These are phyloP conservation scores for Cubamyces sp. DNA, from an alignment of 768 basidiomycete species.

Conservation along the genomic window DNA sequence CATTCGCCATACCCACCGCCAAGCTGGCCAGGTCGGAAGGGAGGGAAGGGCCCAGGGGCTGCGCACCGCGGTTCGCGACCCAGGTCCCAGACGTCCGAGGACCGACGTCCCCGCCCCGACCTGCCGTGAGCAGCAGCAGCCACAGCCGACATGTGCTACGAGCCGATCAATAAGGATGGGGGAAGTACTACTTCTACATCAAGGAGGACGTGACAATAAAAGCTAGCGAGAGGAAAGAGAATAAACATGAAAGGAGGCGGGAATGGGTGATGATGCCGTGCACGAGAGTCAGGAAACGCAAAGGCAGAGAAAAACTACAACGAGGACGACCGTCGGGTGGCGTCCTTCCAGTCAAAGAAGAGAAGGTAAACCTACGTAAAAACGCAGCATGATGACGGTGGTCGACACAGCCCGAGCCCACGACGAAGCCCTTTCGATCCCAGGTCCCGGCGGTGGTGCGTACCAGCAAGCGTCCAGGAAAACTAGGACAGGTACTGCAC, in stretches of 20 bases:
- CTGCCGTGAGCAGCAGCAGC: not conserved
- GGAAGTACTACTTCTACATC: conserved; percentile 26
- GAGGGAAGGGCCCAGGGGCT: no score
- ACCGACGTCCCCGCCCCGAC: not conserved
- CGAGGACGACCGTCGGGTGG: not conserved
- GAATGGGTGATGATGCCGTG: not conserved
- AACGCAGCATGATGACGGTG: not conserved
- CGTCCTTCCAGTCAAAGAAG: not conserved
- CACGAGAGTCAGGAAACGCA: conserved; percentile 6
- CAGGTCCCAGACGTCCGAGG: no score
- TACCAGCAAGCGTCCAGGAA: conserved; percentile 1
- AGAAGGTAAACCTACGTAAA: not conserved
- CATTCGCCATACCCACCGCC: conserved; percentile 5
- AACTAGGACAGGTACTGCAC: conserved; percentile 40
- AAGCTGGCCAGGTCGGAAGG: no score
- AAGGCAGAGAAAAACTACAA: conserved; percentile 2
- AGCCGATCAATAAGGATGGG: conserved; percentile 20
- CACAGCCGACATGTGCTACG: conserved; percentile 12
- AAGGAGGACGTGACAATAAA: conserved; percentile 17
- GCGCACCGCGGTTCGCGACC: no score
- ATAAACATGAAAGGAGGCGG: conserved; percentile 14
- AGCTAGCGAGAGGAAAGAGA: conserved; percentile 7
- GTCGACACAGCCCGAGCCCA: not conserved
- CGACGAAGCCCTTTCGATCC: not conserved
- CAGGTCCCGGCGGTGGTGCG: not conserved